These are phyloP conservation scores for Heteromeles arbutifolia DNA, from an alignment of 306 rosid species.

Conservation along the genomic window DNA sequence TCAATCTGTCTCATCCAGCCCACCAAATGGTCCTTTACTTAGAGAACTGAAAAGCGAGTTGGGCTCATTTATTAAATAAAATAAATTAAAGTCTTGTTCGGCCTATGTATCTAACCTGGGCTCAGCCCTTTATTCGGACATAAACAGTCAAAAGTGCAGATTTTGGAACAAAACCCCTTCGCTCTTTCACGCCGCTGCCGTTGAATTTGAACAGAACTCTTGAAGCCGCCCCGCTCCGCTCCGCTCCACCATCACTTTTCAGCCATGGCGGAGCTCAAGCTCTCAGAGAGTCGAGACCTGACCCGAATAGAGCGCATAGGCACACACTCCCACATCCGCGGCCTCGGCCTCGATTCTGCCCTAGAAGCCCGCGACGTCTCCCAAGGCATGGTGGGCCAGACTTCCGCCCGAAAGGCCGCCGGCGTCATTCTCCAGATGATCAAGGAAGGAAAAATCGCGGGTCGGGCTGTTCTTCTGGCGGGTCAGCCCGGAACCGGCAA, in stretches of 20 bases:
- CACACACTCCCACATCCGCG: constrained; percentile 96
- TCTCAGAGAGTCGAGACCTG: constrained; percentile 82
- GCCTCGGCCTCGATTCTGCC: constrained; percentile 87
- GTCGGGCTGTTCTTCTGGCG: constrained; percentile 80
- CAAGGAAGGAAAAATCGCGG: constrained; percentile 83
- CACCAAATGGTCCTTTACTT: too few species aligned
- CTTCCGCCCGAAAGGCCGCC: constrained; percentile 84
- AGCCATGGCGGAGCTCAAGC: constrained; percentile 56
- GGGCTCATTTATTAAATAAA: too few species aligned
- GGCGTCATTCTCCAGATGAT: constrained; percentile 94
- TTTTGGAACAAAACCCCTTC: background rate
- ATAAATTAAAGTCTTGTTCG: too few species aligned
- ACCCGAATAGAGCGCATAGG: constrained; percentile 98
- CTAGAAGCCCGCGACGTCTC: constrained; percentile 78
- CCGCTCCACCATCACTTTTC: background rate
- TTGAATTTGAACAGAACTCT: background rate
- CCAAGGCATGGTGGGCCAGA: constrained; percentile 97
- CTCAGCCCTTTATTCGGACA: too few species aligned
- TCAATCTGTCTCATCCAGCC: too few species aligned
- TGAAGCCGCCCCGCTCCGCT: background rate
- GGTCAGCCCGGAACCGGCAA: constrained; percentile 97
- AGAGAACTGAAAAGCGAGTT: too few species aligned
- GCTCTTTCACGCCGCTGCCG: background rate
- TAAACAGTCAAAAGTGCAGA: too few species aligned
- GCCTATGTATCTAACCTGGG: too few species aligned